Evolutionary conservation across 169 alveolate species (phyloP), one percentile per base, ranked within the genome.

Genomic region (Eimeria zaria): DNA sequence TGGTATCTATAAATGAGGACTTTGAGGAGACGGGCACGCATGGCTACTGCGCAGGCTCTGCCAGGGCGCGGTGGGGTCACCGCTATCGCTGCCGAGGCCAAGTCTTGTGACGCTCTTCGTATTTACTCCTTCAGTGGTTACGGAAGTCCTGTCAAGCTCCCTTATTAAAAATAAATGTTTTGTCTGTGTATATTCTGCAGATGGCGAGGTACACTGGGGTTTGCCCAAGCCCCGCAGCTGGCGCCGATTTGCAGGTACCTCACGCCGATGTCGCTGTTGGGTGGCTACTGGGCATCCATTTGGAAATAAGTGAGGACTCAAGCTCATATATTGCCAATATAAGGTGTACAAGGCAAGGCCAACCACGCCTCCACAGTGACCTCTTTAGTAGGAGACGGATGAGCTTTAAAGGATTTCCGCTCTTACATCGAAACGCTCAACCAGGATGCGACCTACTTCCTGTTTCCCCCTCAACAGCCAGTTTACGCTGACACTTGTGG

Each of bases 11-110:
- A 2, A 22, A 0, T 33, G 55, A 14, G 16, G 39, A 22, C 5
- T 0, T 33, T 58, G 33, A 58, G 73, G 76, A 58, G 46, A 58
- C 27, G 33, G 76, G 58, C 30, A 18, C 74, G 22, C 91, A 83
- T 83, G 71, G 51, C 58, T 53, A 51, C 69, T 41, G 12, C 91
- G 55, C 74, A 60, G 71, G 55, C 67, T 83, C 46, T 80, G n/a
- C 69, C 69, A 48, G 48, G 27, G 11, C 41, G 58, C 33, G 91
- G 91, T 83, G 74, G 91, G 71, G 71, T 58, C 91, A 83, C 91
- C 91, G 69, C 74, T 14, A 18, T 9, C 76, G 58, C 74, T 53
- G 76, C 53, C 74, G 58, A 14, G 91, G 33, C 76, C 30, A 58
- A 53, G 24, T 11, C n/a, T 33, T n/a, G 7, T 51, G 36, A 55